Base-by-base conservation (phyloP, 2,329 filamentous ascomycete genomes). In the Penicillium freii region DNA sequence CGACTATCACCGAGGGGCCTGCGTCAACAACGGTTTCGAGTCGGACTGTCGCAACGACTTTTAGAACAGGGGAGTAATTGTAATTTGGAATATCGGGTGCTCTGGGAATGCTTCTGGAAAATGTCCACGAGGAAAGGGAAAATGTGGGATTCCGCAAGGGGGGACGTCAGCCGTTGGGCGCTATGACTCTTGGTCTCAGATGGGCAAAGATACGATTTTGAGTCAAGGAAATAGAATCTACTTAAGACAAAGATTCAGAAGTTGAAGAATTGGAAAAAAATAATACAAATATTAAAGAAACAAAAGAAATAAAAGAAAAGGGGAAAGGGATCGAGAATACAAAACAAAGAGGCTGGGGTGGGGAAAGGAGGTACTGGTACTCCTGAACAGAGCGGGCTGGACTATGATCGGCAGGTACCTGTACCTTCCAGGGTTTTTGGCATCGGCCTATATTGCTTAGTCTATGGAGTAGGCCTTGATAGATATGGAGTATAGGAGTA, bases 281-380 rank as follows among this genome's bases (percentile, higher is more conserved):
- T 23, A 47, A 40, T 5, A 33, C 31, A 33, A n/a, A 13, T n/a
- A 44, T 15, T 11, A 38, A 31, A 52, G 9, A 34, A 34, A 34
- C 7, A 27, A 42, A 45, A 13, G 11, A 2, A 15, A 38, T 33
- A 15, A 44, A 44, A 21, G 21, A 34, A 56, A 46, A 36, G 38
- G 29, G 38, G 31, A 54, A 54, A 5, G 33, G 15, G 39, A 36
- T 31, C 29, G 17, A 42, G 39, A 42, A 42, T 38, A 27, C 17
- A 56, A 60, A 60, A 52, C 48, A 62, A 56, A 59, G 66, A 50
- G 58, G 54, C 55, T 63, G 57, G 54, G 52, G 59, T 60, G 58
- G 59, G 48, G 40, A 55, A 58, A 55, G 33, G 45, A 56, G 54
- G 54, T 56, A 52, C 47, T 29, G 51, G 44, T 54, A 58, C 56